Percentiles rank a stretch among this genome's conserved stretches.
phyloP scores from a whole-genome alignment of 768 basidiomycete genomes.

The Boletus insuetus region DNA sequence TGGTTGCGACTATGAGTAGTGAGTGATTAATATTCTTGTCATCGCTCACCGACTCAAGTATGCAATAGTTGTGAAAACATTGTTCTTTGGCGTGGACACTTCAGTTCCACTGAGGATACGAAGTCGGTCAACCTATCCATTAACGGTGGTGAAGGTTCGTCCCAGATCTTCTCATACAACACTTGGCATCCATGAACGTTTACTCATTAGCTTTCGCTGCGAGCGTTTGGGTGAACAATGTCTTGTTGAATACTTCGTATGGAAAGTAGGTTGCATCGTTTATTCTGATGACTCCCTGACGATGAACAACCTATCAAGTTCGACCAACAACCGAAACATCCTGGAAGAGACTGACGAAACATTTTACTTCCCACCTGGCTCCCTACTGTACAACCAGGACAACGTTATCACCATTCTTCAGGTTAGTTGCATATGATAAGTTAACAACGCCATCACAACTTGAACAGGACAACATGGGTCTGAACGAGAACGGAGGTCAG shows the following conservation, averaged over 20 bases:
- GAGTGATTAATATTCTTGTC: slow-evolving; percentile 25
- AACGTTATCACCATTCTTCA: slow-evolving; percentile 80
- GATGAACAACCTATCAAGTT: slow-evolving; percentile 33
- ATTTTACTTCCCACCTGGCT: slow-evolving; percentile 58
- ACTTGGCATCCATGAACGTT: not conserved
- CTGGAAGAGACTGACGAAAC: slow-evolving; percentile 66
- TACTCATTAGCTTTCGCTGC: slow-evolving; percentile 62
- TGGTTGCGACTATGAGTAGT: slow-evolving; percentile 88
- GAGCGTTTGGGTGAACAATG: slow-evolving; percentile 75
- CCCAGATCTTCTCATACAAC: not conserved
- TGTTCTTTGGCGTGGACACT: slow-evolving; percentile 82
- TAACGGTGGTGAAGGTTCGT: slow-evolving; percentile 72
- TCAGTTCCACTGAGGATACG: slow-evolving; percentile 57
- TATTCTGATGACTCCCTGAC: not conserved
- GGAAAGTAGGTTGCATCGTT: slow-evolving; percentile 53
- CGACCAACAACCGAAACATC: slow-evolving; percentile 60
- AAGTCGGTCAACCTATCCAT: slow-evolving; percentile 71
- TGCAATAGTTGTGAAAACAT: slow-evolving; percentile 70
- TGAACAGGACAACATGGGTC: slow-evolving; percentile 72
- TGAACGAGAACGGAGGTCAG: slow-evolving; percentile 60
- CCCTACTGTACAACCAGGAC: slow-evolving; percentile 50
- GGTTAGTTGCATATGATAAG: slow-evolving; percentile 37
- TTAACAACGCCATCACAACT: not conserved
- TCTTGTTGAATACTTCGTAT: slow-evolving; percentile 68
- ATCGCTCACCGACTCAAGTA: slow-evolving; percentile 3